Evolutionary conservation across 148 eudicot species (phyloP).

Genomic region (Vaccinium darrowii): DNA sequence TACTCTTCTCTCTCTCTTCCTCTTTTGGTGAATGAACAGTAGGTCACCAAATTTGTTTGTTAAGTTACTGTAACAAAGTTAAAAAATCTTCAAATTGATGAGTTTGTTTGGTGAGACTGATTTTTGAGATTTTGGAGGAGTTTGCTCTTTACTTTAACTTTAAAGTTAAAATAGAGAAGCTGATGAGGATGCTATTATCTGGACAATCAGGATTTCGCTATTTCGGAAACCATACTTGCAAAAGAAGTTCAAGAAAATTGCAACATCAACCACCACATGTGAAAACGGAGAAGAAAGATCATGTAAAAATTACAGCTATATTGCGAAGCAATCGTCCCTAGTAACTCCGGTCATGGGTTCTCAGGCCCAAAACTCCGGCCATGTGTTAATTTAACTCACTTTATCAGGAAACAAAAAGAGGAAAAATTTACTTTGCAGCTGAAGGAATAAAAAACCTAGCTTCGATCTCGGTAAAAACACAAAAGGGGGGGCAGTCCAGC

Average conservation of each 20-base stretch:
- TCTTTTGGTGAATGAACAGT: no score
- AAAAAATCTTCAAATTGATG: no score
- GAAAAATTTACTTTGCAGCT: slow-evolving; percentile 47
- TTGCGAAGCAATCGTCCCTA: background rate
- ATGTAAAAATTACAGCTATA: background rate
- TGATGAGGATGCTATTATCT: background rate
- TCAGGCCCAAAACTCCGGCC: no score
- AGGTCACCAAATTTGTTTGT: no score
- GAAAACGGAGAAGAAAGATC: background rate
- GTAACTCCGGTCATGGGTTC: background rate
- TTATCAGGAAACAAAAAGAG: background rate
- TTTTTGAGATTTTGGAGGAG: no score
- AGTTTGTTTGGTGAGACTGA: no score
- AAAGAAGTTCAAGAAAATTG: background rate
- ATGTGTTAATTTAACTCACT: background rate
- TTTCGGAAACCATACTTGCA: background rate
- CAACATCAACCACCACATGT: background rate
- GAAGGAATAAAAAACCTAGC: slow-evolving; percentile 12
- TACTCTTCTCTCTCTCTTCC: no score
- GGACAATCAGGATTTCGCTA: background rate
- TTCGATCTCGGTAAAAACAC: no score
- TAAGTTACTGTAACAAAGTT: no score
- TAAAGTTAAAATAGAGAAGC: no score
- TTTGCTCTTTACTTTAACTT: no score
- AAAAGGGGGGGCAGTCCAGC: no score